phyloP scores from a whole-genome alignment of 192 early-diverging fungal species.

The Coemansia sp. region DNA sequence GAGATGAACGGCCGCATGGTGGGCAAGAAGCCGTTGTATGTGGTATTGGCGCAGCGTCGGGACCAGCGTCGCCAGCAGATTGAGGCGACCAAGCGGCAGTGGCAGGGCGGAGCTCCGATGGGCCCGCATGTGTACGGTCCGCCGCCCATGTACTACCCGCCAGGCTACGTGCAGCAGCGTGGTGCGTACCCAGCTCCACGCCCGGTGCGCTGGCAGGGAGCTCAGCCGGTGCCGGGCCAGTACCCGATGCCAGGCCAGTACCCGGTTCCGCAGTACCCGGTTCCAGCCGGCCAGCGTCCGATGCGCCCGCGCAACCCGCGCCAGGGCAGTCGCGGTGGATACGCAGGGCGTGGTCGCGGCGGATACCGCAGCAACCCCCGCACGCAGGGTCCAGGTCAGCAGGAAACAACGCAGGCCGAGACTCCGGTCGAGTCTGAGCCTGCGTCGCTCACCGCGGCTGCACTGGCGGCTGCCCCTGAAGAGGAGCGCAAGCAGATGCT shows the following conservation, averaged over 20 bases:
- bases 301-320: slow-evolving; percentile 54
- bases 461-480: slow-evolving; percentile 72
- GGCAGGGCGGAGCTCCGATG: slow-evolving; percentile 54
- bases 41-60: slow-evolving; percentile 97
- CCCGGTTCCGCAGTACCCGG: slow-evolving; percentile 51
- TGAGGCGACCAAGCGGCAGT: slow-evolving; percentile 92
- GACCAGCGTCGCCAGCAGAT: slow-evolving; percentile 94
- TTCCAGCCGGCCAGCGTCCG: slow-evolving; percentile 35
- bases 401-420: slow-evolving; percentile 37
- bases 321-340: slow-evolving; percentile 50
- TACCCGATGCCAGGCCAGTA: slow-evolving; percentile 51
- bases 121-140: slow-evolving; percentile 55
- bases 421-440: slow-evolving; percentile 34
- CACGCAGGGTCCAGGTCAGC: slow-evolving; percentile 35
- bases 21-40: slow-evolving; percentile 95
- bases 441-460: slow-evolving; percentile 62
- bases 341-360: slow-evolving; percentile 50
- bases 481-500: slow-evolving; percentile 96
- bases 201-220: slow-evolving; percentile 59
- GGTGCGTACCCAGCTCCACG: slow-evolving; percentile 53
- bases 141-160: slow-evolving; percentile 60
- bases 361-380: slow-evolving; percentile 52
- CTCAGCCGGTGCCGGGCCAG: slow-evolving; percentile 48
- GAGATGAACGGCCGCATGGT: slow-evolving; percentile 99
- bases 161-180: slow-evolving; percentile 55